Evolutionary conservation across 2,329 filamentous ascomycete genomes (phyloP).

Genomic region (Calonectria pauciramosa): DNA sequence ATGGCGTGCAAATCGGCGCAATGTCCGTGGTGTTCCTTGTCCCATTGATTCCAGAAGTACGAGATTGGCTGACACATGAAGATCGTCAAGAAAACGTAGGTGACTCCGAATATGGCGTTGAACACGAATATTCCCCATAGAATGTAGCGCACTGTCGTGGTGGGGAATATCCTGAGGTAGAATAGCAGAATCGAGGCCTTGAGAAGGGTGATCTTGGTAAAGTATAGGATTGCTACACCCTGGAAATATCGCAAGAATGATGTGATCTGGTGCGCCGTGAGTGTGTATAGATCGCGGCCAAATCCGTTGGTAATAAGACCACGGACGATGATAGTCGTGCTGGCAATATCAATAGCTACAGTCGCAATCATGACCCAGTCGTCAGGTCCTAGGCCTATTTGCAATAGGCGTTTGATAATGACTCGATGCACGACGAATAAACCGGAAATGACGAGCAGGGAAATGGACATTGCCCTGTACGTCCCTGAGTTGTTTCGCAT

Average conservation of each 20-base stretch:
- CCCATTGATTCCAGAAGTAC: constrained; percentile 68
- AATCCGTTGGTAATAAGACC: not conserved
- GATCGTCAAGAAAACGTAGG: constrained; percentile 58
- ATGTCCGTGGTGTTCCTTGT: constrained; percentile 58
- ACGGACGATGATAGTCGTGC: not conserved
- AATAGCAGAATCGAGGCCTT: not conserved
- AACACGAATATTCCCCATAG: not conserved
- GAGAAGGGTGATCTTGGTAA: constrained; percentile 48
- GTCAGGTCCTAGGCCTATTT: constrained; percentile 60
- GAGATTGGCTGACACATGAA: constrained; percentile 67
- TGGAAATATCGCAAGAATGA: constrained; percentile 1
- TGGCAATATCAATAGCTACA: not conserved
- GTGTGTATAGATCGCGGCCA: not conserved
- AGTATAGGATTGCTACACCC: constrained; percentile 19
- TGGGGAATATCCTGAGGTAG: constrained; percentile 1
- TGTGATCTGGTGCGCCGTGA: not conserved
- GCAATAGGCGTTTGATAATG: not conserved
- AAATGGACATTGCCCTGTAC: not conserved
- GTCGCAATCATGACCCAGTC: not conserved
- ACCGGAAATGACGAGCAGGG: not conserved
- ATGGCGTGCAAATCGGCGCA: constrained; percentile 65
- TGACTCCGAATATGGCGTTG: constrained; percentile 51
- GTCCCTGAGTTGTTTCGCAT: not conserved
- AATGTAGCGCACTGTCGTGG: not conserved
- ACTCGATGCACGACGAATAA: not conserved